A percentile compares a stretch with the other conserved stretches of the same genome.
These are phyloP conservation scores for Fusarium tjaetaba DNA, from an alignment of 2,329 filamentous ascomycete genomes.

Conservation along the genomic window DNA sequence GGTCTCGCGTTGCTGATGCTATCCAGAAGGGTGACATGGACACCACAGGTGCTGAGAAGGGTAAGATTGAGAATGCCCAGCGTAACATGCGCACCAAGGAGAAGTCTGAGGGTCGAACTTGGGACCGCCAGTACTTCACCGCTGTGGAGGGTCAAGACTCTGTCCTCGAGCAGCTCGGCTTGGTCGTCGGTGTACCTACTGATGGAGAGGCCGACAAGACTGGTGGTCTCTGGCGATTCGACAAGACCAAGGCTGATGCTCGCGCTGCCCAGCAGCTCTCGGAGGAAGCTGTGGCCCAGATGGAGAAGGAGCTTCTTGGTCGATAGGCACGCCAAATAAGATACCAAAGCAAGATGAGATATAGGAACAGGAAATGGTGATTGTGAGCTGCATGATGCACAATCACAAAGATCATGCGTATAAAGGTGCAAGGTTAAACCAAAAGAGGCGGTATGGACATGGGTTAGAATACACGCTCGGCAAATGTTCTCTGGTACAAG, in stretches of 20 bases:
- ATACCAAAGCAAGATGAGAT: neutral
- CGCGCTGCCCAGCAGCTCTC: conserved; percentile 51
- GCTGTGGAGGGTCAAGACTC: conserved; percentile 57
- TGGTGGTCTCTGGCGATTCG: conserved; percentile 69
- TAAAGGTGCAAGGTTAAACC: neutral
- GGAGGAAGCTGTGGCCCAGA: conserved; percentile 52
- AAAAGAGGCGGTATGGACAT: conserved; percentile 24
- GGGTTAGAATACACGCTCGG: conserved; percentile 31
- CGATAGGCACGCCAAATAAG: conserved; percentile 43
- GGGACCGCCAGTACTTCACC: conserved; percentile 88
- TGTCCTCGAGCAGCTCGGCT: conserved; percentile 57
- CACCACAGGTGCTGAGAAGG: conserved; percentile 79
- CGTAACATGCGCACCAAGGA: conserved; percentile 78
- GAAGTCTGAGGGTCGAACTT: conserved; percentile 76
- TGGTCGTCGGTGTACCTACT: conserved; percentile 56
- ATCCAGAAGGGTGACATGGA: conserved; percentile 89
- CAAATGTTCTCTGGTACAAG: conserved; percentile 17
- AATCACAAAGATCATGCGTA: neutral
- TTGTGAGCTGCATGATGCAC: conserved; percentile 14
- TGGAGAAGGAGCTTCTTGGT: conserved; percentile 58
- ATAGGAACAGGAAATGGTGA: neutral
- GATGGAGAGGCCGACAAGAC: conserved; percentile 69
- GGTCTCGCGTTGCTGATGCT: conserved; percentile 84
- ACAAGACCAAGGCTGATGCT: conserved; percentile 57
- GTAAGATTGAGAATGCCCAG: conserved; percentile 90